phyloP scores from a whole-genome alignment of 371 early-diverging fungal species.

The Quaeritorhiza haematococci region DNA sequence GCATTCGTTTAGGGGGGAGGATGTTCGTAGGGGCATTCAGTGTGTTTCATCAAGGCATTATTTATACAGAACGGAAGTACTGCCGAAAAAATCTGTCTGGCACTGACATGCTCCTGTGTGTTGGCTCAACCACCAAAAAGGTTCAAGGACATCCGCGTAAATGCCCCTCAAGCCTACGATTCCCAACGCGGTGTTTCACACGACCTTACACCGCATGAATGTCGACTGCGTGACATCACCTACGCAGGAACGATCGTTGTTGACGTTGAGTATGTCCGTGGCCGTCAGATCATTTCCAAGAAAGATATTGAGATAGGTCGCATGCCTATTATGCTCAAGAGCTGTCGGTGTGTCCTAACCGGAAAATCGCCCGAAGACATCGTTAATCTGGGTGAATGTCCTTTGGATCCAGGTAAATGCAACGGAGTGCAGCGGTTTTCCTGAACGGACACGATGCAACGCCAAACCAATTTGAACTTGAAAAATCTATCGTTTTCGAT shows the following conservation, averaged over 20 bases:
- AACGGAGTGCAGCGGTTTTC: neutral
- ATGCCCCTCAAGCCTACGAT: slow-evolving; percentile 80
- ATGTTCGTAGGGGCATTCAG: slow-evolving; percentile 16
- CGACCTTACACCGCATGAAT: slow-evolving; percentile 94
- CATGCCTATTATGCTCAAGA: slow-evolving; percentile 98
- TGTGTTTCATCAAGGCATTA: too few species aligned
- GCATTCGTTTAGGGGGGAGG: slow-evolving; percentile 12
- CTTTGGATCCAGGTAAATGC: slow-evolving; percentile 84
- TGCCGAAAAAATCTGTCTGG: too few species aligned
- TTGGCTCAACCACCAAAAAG: slow-evolving; percentile 32
- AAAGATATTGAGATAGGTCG: slow-evolving; percentile 91
- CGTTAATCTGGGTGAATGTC: slow-evolving; percentile 92
- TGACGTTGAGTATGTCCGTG: slow-evolving; percentile 95
- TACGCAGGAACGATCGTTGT: slow-evolving; percentile 96
- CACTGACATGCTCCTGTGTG: neutral
- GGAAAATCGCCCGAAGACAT: slow-evolving; percentile 74
- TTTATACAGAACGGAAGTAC: too few species aligned
- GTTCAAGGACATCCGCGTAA: slow-evolving; percentile 88
- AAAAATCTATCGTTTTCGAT: neutral
- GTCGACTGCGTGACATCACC: slow-evolving; percentile 97
- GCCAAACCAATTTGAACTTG: neutral
- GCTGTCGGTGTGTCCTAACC: slow-evolving; percentile 81
- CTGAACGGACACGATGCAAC: neutral
- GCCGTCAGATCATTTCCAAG: slow-evolving; percentile 79
- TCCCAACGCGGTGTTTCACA: slow-evolving; percentile 45